A percentile compares a stretch with the other conserved stretches of the same genome.
Conservation (phyloP, 176 grass and related monocot species). For the Phoenix roebelenii region DNA sequence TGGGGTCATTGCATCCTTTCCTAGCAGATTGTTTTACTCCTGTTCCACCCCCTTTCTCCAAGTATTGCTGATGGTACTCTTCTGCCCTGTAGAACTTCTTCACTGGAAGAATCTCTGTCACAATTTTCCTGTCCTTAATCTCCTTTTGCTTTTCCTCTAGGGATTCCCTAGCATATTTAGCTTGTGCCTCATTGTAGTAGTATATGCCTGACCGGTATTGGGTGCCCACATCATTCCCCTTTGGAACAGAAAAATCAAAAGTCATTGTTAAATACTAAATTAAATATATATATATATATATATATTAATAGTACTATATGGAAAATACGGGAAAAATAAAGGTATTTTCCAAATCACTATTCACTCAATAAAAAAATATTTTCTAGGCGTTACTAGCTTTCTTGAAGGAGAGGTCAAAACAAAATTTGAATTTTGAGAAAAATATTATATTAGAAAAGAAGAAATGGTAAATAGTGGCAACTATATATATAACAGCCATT, state of each 20-base stretch:
- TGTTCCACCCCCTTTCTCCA: conserved; percentile 58
- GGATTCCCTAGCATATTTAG: conserved; percentile 38
- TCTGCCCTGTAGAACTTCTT: conserved; percentile 64
- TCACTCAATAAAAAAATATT: no score
- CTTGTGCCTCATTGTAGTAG: conserved; percentile 79
- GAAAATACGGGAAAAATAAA: no score
- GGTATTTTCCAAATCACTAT: no score
- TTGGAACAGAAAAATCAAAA: neutral
- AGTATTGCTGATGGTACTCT: conserved; percentile 83
- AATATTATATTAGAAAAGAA: no score
- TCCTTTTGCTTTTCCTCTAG: conserved; percentile 51
- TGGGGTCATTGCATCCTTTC: conserved; percentile 77
- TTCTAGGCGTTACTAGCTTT: no score
- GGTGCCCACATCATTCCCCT: conserved; percentile 84
- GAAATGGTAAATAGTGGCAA: no score
- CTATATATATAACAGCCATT: no score
- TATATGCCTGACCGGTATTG: conserved; percentile 97
- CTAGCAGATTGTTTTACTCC: conserved; percentile 41
- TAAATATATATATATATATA: no score
- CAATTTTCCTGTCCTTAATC: conserved; percentile 36
- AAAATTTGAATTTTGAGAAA: no score
- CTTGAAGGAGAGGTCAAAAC: no score
- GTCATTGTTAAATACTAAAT: no score
- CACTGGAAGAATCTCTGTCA: conserved; percentile 77
- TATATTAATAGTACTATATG: no score